These are phyloP conservation scores for Camellia japonica DNA, from an alignment of 148 eudicot genomes.

Conservation along the genomic window DNA sequence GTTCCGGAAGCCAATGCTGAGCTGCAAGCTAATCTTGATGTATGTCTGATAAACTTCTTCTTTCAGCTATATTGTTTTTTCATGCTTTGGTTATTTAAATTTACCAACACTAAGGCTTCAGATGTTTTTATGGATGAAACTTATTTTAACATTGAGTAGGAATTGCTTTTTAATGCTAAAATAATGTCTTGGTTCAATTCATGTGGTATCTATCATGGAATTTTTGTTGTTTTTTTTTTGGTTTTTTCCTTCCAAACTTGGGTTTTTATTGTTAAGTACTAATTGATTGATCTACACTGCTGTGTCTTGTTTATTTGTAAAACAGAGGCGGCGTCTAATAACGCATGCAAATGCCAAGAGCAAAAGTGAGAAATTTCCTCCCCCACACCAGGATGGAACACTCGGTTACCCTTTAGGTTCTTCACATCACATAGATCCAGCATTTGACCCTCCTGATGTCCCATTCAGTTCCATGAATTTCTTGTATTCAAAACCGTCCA, in stretches of 20 bases:
- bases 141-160: neutral
- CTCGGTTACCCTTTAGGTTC: constrained; percentile 61
- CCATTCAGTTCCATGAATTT: constrained; percentile 74
- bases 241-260: neutral
- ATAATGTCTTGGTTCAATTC: neutral
- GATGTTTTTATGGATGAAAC: neutral
- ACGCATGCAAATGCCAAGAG: constrained; percentile 75
- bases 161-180: neutral
- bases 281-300: constrained; percentile 6
- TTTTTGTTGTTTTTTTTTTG: neutral
- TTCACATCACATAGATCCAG: constrained; percentile 46
- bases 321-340: constrained; percentile 67
- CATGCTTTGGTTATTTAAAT: neutral
- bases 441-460: constrained; percentile 57
- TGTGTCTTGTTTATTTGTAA: neutral
- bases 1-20: constrained; percentile 87
- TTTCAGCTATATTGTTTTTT: neutral
- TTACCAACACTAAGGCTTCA: neutral
- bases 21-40: constrained; percentile 78
- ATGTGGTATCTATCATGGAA: neutral
- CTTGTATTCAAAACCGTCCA: constrained; percentile 48
- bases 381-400: constrained; percentile 83
- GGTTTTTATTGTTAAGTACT: neutral
- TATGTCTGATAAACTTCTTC: constrained; percentile 30
- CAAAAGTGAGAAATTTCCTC: constrained; percentile 89